Evolutionary conservation across 495 filamentous ascomycete species (phyloP).

Genomic region (Trichoderma reesei): DNA sequence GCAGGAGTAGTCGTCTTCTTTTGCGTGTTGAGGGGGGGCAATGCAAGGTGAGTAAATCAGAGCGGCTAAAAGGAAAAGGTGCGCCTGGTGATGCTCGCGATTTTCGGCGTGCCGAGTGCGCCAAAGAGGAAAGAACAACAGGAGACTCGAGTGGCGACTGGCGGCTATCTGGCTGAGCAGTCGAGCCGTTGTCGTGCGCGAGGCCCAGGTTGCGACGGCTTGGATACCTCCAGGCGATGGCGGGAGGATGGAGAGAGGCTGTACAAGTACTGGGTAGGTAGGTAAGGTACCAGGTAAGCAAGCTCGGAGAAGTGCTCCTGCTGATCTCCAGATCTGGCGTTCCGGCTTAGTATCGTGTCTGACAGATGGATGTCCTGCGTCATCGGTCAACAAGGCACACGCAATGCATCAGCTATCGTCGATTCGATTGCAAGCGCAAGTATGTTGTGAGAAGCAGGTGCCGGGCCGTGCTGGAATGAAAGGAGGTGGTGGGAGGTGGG

Average conservation of each 20-base stretch:
- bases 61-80: too few species aligned
- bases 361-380: not conserved
- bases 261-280: too few species aligned
- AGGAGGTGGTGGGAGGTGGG: not conserved
- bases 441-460: not conserved
- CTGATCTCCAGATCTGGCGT: not conserved
- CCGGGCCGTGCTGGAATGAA: not conserved
- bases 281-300: too few species aligned
- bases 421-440: too few species aligned
- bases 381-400: not conserved
- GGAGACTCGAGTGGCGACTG: too few species aligned
- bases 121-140: too few species aligned
- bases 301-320: not conserved
- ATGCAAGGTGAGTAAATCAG: too few species aligned
- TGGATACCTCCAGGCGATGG: too few species aligned
- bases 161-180: not conserved
- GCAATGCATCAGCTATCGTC: not conserved
- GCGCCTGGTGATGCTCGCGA: too few species aligned
- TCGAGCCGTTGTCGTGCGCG: not conserved
- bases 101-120: too few species aligned
- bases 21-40: not conserved
- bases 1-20: not conserved
- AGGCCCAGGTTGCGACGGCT: not conserved
- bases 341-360: not conserved
- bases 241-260: too few species aligned